phyloP scores from a whole-genome alignment of 371 early-diverging fungal genomes.

The Mycotypha africana region DNA sequence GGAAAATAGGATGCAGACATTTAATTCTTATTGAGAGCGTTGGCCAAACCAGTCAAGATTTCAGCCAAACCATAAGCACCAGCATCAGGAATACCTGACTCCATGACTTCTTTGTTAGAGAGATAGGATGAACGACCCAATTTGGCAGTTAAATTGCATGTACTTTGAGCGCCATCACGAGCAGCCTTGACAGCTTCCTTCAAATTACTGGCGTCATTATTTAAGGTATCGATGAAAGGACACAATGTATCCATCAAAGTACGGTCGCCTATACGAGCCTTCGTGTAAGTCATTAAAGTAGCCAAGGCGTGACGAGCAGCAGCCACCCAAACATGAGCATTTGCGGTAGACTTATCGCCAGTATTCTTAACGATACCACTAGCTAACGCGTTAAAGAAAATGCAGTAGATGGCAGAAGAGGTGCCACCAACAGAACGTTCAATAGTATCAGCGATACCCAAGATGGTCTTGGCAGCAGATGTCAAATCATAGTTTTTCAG shows the following conservation, averaged over 20 bases:
- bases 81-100: constrained; percentile 54
- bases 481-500: constrained; percentile 13
- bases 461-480: constrained; percentile 22
- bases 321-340: constrained; percentile 6
- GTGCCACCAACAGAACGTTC: constrained; percentile 77
- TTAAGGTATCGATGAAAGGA: constrained; percentile 57
- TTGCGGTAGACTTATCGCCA: constrained; percentile 9
- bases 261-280: constrained; percentile 72
- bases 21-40: no score
- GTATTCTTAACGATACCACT: constrained; percentile 30
- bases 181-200: constrained; percentile 53
- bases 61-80: constrained; percentile 64
- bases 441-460: constrained; percentile 54
- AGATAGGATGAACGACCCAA: constrained; percentile 73
- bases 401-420: constrained; percentile 71
- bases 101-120: constrained; percentile 41
- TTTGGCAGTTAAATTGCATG: constrained; percentile 52
- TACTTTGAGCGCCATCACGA: constrained; percentile 50
- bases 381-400: constrained; percentile 71
- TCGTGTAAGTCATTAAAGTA: constrained; percentile 66
- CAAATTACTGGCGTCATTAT: constrained; percentile 18
- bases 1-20: no score
- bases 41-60: constrained; percentile 46
- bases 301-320: constrained; percentile 49
- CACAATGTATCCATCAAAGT: constrained; percentile 75